phyloP scores from a whole-genome alignment of 129 eudicot genomes.

The Tagetes patula region DNA sequence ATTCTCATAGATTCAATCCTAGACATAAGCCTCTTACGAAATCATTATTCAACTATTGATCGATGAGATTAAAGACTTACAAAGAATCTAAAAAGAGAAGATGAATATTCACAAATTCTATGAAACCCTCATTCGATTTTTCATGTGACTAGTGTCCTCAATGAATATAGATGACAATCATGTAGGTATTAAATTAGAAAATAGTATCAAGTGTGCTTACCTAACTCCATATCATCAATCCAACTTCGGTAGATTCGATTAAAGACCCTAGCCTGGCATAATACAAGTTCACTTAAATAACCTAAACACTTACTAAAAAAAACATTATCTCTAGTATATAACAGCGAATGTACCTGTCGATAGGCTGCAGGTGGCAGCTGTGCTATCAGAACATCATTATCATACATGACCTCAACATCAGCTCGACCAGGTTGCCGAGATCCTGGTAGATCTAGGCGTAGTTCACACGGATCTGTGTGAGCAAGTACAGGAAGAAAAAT shows the following conservation, averaged over 20 bases:
- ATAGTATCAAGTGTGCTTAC: constrained; percentile 2
- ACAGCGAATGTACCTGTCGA: not conserved
- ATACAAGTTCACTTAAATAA: not conserved
- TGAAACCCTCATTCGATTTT: not conserved
- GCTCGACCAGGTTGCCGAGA: not conserved
- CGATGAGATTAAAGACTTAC: not conserved
- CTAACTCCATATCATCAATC: not conserved
- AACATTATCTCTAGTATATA: not conserved
- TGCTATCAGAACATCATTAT: not conserved
- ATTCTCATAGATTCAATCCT: not conserved
- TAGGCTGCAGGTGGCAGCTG: not conserved
- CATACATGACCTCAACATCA: not conserved
- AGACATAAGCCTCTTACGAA: not conserved
- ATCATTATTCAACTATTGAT: not conserved
- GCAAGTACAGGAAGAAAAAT: not conserved
- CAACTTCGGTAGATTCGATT: too few relatives aligned
- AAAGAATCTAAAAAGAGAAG: not conserved
- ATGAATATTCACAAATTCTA: not conserved
- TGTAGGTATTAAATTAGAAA: not conserved
- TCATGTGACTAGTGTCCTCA: not conserved
- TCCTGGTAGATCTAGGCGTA: not conserved
- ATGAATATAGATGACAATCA: not conserved
- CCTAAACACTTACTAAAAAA: not conserved
- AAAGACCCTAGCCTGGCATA: not conserved
- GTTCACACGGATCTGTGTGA: not conserved